A percentile compares a stretch with the other conserved stretches of the same genome.
Evolutionary conservation across 805 yeast genomes (phyloP).

Genomic region (Saccharomyces mikatae): DNA sequence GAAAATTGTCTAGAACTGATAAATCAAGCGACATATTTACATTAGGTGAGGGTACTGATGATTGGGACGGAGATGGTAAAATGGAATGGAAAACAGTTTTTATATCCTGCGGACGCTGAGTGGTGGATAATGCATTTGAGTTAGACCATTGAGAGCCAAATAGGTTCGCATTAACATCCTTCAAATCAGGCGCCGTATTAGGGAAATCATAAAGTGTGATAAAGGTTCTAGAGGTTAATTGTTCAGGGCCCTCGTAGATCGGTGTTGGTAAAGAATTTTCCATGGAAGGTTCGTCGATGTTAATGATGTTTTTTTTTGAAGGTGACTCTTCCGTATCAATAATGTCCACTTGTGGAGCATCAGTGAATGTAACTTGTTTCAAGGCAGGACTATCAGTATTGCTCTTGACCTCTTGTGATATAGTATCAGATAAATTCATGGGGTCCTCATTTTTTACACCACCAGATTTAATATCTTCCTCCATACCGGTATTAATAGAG

Average conservation of each 20-base stretch:
- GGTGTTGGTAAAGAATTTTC: neutral
- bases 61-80: conserved; percentile 4
- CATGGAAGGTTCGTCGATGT: neutral
- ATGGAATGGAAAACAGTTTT: conserved; percentile 35
- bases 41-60: conserved; percentile 7
- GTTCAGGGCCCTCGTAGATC: conserved; percentile 61
- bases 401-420: neutral
- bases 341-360: conserved; percentile 10
- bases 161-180: conserved; percentile 23
- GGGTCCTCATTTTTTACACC: neutral
- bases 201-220: conserved; percentile 42
- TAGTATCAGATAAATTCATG: neutral
- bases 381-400: neutral
- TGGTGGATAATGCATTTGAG: conserved; percentile 33
- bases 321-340: conserved; percentile 12
- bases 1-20: conserved; percentile 29
- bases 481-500: neutral
- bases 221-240: conserved; percentile 47
- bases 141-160: conserved; percentile 51
- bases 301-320: neutral
- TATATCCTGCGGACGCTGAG: conserved; percentile 45
- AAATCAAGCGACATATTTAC: conserved; percentile 40
- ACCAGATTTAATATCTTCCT: neutral
- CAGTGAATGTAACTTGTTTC: conserved; percentile 20
- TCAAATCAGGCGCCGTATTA: neutral